Evolutionary conservation across 805 yeast species (phyloP).

Genomic region (Spathaspora hagerdaliae): DNA sequence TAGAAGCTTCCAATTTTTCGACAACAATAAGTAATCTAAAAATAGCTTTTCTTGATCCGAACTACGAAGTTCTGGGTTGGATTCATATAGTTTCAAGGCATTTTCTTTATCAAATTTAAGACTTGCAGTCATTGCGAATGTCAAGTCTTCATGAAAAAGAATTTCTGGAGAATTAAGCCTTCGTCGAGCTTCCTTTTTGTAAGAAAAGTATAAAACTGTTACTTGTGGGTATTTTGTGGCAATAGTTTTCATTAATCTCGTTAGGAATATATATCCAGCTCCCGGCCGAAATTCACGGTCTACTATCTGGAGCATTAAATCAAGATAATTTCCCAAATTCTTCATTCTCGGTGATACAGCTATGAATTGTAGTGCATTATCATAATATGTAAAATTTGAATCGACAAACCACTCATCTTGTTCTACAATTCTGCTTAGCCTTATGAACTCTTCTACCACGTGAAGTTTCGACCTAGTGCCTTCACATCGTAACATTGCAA

Average conservation of each 20-base stretch:
- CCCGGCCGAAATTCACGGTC: background rate
- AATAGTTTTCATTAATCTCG: slow-evolving; percentile 3
- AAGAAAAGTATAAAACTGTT: slow-evolving; percentile 3
- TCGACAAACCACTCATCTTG: background rate
- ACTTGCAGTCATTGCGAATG: slow-evolving; percentile 26
- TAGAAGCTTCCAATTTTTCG: slow-evolving; percentile 50
- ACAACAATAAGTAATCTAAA: slow-evolving; percentile 41
- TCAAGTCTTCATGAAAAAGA: slow-evolving; percentile 20
- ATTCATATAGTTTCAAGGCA: slow-evolving; percentile 25
- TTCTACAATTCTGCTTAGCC: background rate
- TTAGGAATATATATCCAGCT: slow-evolving; percentile 1
- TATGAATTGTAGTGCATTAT: background rate
- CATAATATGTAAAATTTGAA: background rate
- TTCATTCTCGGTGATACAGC: slow-evolving; percentile 2
- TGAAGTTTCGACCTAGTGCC: background rate
- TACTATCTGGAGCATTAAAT: background rate
- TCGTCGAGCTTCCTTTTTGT: background rate
- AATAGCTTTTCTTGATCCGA: slow-evolving; percentile 47
- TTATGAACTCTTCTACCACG: background rate
- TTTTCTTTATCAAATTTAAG: slow-evolving; percentile 18
- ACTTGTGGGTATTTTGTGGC: background rate
- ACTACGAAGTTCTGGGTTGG: slow-evolving; percentile 37
- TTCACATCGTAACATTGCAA: background rate
- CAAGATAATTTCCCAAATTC: background rate
- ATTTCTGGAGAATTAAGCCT: background rate